Base-by-base conservation (phyloP, 139 green algal genomes). In the Volvox reticuliferus region DNA sequence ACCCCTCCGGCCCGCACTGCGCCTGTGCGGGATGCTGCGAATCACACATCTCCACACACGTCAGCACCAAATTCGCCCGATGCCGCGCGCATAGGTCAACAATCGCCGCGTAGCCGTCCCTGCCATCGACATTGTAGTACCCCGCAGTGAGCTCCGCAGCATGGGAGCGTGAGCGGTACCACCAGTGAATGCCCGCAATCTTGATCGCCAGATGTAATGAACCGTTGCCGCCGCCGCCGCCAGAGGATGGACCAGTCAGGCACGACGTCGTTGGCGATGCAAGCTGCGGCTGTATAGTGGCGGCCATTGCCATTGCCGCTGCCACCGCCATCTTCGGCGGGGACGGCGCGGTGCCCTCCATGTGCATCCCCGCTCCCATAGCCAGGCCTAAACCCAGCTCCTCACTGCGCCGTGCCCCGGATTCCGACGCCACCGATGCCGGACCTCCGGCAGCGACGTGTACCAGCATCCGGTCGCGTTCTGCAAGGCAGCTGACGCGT, bases 31-130 rank as follows among this genome's bases (percentile, higher is more conserved):
- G 97, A 89, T 99, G 98, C 96, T 99, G 98, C 26, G 89, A 87
- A 82, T 99, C 98, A 89, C 96, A 96, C 98, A 99, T 99, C 91
- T 99, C 98, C 26, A 99, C 96, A 91, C 98, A 99, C 21, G 98
- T 99, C 76, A 99, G 96, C 12, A 98, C 99, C 33, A 99, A 92
- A n/a, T 88, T 91, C 1, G 94, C 96, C 19, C 94, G 96, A 86
- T 98, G 89, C 82, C 95, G 93, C 16, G 94, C 95, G 78, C 96
- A 98, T 37, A 98, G 77, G 50, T 95, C 88, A 20, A 98, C 82
- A 12, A 99, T 94, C 0, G 87, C 68, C 13, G 88, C 87, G 92
- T 99, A 99, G 73, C 97, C 97, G 93, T 99, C 96, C 18, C 90
- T 92, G 13, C 89, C 85, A 9, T 94, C 94, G 22, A 95, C 96